These are phyloP conservation scores for Hirschfeldia incana DNA, from an alignment of 345 rosid genomes.

Conservation along the genomic window DNA sequence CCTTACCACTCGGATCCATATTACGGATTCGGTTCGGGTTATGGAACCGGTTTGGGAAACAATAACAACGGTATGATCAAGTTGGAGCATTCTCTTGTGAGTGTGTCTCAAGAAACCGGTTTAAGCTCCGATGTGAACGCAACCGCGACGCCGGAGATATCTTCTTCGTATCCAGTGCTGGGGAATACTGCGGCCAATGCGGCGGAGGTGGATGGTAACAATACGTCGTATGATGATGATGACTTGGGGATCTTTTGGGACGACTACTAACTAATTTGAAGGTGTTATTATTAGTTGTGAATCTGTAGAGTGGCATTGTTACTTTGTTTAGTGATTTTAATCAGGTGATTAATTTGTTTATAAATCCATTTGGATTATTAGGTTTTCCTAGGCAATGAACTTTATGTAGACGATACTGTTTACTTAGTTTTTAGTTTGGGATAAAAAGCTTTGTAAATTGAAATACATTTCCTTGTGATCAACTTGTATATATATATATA, in stretches of 20 bases:
- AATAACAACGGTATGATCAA: slow-evolving; percentile 31
- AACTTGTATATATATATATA: slow-evolving; percentile 25
- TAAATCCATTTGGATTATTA: slow-evolving; percentile 14
- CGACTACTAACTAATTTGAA: slow-evolving; percentile 15
- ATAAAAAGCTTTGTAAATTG: slow-evolving; percentile 2
- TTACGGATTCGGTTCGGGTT: slow-evolving; percentile 34
- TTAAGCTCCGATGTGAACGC: slow-evolving; percentile 50
- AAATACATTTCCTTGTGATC: slow-evolving; percentile 19
- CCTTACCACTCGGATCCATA: slow-evolving; percentile 29
- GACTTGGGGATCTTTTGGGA: slow-evolving; percentile 38
- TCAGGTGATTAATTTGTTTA: slow-evolving; percentile 11
- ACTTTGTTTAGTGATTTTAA: slow-evolving; percentile 13
- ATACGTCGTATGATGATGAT: slow-evolving; percentile 31
- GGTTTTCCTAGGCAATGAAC: slow-evolving; percentile 27
- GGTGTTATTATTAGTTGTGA: slow-evolving; percentile 15
- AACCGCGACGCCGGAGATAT: slow-evolving; percentile 48
- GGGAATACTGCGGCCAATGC: slow-evolving; percentile 9
- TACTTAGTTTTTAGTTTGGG: slow-evolving; percentile 28
- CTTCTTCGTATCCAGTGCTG: slow-evolving; percentile 41
- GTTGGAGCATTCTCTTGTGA: slow-evolving; percentile 38
- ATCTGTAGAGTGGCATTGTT: slow-evolving; percentile 29
- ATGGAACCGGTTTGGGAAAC: slow-evolving; percentile 35
- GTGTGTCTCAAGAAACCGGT: slow-evolving; percentile 61
- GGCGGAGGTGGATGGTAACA: slow-evolving; percentile 23
- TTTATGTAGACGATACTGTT: slow-evolving; percentile 24